A percentile compares a stretch with the other conserved stretches of the same genome.
phyloP scores from a whole-genome alignment of 2,329 filamentous ascomycete genomes.

The Beauveria rudraprayagi region DNA sequence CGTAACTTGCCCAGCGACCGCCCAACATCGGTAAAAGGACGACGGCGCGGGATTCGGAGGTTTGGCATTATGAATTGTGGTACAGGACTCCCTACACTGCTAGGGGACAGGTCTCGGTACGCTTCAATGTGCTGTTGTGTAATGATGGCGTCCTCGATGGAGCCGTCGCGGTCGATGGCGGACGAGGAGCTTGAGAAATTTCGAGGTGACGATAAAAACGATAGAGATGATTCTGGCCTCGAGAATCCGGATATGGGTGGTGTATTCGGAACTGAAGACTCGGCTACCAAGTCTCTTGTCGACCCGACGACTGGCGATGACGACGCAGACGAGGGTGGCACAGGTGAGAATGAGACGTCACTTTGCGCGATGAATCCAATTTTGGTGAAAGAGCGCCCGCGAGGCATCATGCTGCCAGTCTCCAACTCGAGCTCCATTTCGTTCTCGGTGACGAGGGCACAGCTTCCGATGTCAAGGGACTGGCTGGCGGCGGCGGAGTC shows the following conservation, averaged over 20 bases:
- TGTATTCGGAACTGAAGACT: constrained; percentile 20
- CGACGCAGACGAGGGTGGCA: constrained; percentile 1
- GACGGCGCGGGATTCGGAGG: constrained; percentile 78
- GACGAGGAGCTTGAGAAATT: constrained; percentile 42
- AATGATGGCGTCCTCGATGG: constrained; percentile 14
- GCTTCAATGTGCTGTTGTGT: constrained; percentile 14
- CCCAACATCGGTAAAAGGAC: constrained; percentile 83
- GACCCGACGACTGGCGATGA: constrained; percentile 1
- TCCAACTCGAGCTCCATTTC: constrained; percentile 18
- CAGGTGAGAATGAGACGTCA: background rate
- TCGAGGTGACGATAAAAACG: constrained; percentile 43
- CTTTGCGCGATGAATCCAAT: background rate
- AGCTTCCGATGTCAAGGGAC: constrained; percentile 20
- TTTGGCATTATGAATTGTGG: constrained; percentile 97
- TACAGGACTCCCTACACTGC: constrained; percentile 22
- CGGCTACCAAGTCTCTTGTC: background rate
- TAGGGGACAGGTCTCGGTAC: constrained; percentile 15
- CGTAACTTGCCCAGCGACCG: constrained; percentile 80
- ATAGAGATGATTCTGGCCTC: constrained; percentile 28
- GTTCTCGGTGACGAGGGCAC: constrained; percentile 28
- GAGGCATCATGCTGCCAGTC: background rate
- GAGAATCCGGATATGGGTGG: constrained; percentile 21
- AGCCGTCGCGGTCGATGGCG: constrained; percentile 21
- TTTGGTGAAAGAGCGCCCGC: background rate
- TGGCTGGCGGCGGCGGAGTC: background rate